These are phyloP conservation scores for Naegleria lovaniensis DNA, from an alignment of 208 protist genomes.

Conservation along the genomic window DNA sequence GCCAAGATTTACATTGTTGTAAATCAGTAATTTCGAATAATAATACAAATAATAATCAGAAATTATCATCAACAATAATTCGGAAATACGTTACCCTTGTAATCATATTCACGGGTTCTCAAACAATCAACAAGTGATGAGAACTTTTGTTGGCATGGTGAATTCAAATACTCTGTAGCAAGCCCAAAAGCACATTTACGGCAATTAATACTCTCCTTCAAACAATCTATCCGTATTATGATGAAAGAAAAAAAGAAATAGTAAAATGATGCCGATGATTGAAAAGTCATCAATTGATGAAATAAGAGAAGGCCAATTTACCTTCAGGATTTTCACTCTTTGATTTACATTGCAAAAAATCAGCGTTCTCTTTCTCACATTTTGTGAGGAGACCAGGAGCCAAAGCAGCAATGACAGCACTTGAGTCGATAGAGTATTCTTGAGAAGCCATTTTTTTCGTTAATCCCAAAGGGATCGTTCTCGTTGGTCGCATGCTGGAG, in stretches of 20 bases:
- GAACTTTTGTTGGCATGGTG: neutral
- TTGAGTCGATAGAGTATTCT: neutral
- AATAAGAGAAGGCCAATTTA: neutral
- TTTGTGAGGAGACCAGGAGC: neutral
- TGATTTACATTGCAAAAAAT: neutral
- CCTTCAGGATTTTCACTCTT: constrained; percentile 15
- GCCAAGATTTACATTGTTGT: neutral
- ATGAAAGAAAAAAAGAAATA: neutral
- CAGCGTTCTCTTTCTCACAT: neutral
- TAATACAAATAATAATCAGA: too few relatives aligned
- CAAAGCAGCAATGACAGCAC: constrained; percentile 18
- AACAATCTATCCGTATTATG: neutral
- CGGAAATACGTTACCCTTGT: neutral
- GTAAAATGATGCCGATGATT: neutral
- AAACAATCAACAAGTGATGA: neutral
- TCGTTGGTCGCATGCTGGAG: too few relatives aligned
- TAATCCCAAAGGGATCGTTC: too few relatives aligned
- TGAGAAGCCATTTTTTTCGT: neutral
- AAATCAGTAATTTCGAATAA: too few relatives aligned
- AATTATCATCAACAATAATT: neutral
- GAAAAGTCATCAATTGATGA: neutral
- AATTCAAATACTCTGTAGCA: neutral
- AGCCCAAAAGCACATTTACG: neutral
- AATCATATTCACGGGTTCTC: neutral
- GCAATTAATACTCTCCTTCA: neutral